Conservation (phyloP, 106 monocot species). For the Apostasia shenzhenica region DNA sequence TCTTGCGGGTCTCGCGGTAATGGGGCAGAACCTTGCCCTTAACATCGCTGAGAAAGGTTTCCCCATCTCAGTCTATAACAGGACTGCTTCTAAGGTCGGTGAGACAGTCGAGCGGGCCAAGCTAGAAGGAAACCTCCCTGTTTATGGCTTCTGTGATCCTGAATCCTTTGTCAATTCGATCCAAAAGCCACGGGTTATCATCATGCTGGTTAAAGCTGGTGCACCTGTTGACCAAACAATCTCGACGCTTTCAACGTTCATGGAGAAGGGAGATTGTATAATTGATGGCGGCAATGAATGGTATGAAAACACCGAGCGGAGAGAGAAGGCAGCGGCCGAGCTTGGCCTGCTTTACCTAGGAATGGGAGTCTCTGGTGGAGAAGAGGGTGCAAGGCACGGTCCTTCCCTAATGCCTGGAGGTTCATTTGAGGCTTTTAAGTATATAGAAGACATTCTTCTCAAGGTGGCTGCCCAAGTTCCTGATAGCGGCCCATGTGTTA, state of each 20-base stretch:
- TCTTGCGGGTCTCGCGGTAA: constrained; percentile 50
- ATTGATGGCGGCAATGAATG: constrained; percentile 57
- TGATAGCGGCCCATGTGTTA: constrained; percentile 49
- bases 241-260: constrained; percentile 24
- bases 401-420: constrained; percentile 63
- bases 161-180: constrained; percentile 40
- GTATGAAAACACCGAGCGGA: constrained; percentile 57
- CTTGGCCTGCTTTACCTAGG: constrained; percentile 45
- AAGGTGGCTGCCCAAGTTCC: constrained; percentile 50
- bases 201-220: constrained; percentile 54
- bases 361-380: constrained; percentile 60
- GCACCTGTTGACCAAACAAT: constrained; percentile 57
- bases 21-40: constrained; percentile 55
- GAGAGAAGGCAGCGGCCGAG: constrained; percentile 45
- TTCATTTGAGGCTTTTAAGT: constrained; percentile 36
- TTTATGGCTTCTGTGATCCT: constrained; percentile 43
- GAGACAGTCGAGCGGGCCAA: constrained; percentile 49
- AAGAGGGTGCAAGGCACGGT: constrained; percentile 42
- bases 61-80: constrained; percentile 51
- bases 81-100: constrained; percentile 47
- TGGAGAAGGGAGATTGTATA: constrained; percentile 53
- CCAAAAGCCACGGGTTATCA: constrained; percentile 42
- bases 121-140: constrained; percentile 38
- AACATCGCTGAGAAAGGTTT: constrained; percentile 60
- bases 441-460: constrained; percentile 48